Conservation (phyloP, 192 early-diverging fungal genomes). For the Coemansia sp. region DNA sequence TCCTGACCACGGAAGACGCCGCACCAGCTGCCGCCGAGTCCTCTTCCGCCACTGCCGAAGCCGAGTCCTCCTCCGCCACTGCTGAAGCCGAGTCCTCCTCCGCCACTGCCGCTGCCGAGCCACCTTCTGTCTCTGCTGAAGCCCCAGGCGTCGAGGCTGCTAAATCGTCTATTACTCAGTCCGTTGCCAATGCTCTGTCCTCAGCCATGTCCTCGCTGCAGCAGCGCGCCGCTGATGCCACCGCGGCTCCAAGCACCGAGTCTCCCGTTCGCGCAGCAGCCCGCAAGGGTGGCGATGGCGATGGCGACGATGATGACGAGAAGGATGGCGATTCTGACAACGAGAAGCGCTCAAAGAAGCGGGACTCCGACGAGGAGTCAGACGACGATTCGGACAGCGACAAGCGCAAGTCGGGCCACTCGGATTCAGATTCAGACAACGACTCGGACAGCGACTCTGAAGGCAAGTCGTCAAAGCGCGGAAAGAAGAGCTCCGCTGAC, state of each 20-base stretch:
- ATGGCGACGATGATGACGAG: not conserved
- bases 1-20: slow-evolving; percentile 22
- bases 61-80: not conserved
- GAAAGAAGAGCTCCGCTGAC: not conserved
- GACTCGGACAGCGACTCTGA: slow-evolving; percentile 6
- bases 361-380: not conserved
- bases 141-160: not conserved
- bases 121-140: not conserved
- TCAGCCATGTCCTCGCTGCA: slow-evolving; percentile 1
- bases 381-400: not conserved
- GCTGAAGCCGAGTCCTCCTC: not conserved
- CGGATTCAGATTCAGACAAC: slow-evolving; percentile 1
- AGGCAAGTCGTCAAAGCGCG: not conserved
- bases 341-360: slow-evolving; percentile 1
- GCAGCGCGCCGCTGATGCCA: not conserved
- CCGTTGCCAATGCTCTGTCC: not conserved
- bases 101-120: not conserved
- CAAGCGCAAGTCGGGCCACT: not conserved
- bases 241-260: too few species aligned
- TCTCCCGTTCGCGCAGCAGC: not conserved
- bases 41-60: not conserved
- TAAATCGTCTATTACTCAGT: not conserved
- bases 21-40: not conserved
- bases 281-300: not conserved
- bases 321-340: slow-evolving; percentile 13